Percentiles rank a stretch among this genome's conserved stretches.
Conservation (phyloP, 768 basidiomycete genomes). For the Porpolomopsis calyptriformis region DNA sequence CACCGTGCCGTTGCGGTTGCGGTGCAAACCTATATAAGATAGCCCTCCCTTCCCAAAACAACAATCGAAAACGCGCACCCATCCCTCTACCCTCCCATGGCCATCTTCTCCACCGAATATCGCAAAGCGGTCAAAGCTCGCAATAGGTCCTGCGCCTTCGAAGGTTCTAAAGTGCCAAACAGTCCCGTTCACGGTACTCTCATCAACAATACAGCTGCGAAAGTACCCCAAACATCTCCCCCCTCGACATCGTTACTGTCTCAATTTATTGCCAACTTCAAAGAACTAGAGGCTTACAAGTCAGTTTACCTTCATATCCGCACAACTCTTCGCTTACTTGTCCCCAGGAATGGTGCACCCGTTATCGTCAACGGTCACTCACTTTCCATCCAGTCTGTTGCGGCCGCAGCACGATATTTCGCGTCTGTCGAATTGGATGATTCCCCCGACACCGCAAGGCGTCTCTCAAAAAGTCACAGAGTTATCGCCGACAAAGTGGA, state of each 20-base stretch:
- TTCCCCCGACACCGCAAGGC: slow-evolving; percentile 35
- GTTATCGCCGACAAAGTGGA: slow-evolving; percentile 60
- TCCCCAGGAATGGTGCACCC: slow-evolving; percentile 45
- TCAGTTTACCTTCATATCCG: slow-evolving; percentile 22
- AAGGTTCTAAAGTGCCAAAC: slow-evolving; percentile 14
- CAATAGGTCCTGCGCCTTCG: slow-evolving; percentile 19
- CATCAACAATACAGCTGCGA: background rate
- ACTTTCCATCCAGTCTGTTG: slow-evolving; percentile 66
- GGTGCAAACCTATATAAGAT: background rate
- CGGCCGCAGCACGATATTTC: slow-evolving; percentile 61
- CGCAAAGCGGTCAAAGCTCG: slow-evolving; percentile 13
- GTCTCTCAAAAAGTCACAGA: slow-evolving; percentile 51
- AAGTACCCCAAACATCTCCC: slow-evolving; percentile 5
- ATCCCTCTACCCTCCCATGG: slow-evolving; percentile 15
- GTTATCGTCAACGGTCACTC: slow-evolving; percentile 59
- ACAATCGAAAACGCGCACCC: background rate
- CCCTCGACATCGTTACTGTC: slow-evolving; percentile 31
- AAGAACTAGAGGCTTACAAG: slow-evolving; percentile 58
- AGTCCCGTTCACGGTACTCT: slow-evolving; percentile 12
- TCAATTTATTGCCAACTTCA: slow-evolving; percentile 47
- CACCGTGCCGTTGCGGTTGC: background rate
- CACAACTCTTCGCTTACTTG: slow-evolving; percentile 3
- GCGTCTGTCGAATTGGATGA: slow-evolving; percentile 41
- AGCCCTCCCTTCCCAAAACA: slow-evolving; percentile 1
- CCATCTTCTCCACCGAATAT: slow-evolving; percentile 22